These are phyloP conservation scores for Mortierella polycephala DNA, from an alignment of 371 early-diverging fungal species.

Conservation along the genomic window DNA sequence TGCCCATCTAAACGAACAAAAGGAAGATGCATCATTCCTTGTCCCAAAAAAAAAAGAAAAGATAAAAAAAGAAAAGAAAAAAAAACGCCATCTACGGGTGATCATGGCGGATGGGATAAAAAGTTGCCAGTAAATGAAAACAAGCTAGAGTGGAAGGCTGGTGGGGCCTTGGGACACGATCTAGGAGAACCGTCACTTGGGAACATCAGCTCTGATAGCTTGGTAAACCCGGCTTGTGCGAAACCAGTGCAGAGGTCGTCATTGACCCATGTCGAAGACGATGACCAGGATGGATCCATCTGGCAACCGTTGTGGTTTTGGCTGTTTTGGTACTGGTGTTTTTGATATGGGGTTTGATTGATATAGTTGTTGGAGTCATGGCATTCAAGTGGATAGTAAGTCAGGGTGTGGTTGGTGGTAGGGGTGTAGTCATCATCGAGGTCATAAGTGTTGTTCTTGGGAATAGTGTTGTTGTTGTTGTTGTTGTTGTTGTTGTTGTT, in stretches of 20 bases:
- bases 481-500: conserved; percentile 8
- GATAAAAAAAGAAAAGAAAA: conserved; percentile 14
- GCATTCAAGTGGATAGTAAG: conserved; percentile 12
- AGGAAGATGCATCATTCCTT: neutral
- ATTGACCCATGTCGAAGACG: conserved; percentile 22
- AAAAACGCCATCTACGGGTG: conserved; percentile 3
- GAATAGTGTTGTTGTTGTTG: conserved; percentile 3
- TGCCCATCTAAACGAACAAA: neutral
- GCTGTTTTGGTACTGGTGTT: conserved; percentile 6
- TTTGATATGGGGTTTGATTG: conserved; percentile 8
- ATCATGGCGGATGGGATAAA: conserved; percentile 6
- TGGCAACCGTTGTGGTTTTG: neutral
- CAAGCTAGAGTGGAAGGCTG: conserved; percentile 4
- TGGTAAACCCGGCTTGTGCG: conserved; percentile 27
- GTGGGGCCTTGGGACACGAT: neutral
- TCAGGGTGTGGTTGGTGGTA: conserved; percentile 5
- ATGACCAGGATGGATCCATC: conserved; percentile 23
- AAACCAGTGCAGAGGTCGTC: conserved; percentile 19
- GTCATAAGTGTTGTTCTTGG: conserved; percentile 27
- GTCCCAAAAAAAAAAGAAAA: conserved; percentile 1
- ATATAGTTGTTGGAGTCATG: conserved; percentile 21
- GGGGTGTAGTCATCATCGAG: conserved; percentile 28
- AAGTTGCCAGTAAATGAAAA: conserved; percentile 14
- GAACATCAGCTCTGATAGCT: conserved; percentile 33
- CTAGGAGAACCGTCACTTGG: conserved; percentile 7